Percentiles rank a stretch among this genome's conserved stretches.
phyloP scores from a whole-genome alignment of 169 alveolate species.

The Cyclospora cayetanensis region DNA sequence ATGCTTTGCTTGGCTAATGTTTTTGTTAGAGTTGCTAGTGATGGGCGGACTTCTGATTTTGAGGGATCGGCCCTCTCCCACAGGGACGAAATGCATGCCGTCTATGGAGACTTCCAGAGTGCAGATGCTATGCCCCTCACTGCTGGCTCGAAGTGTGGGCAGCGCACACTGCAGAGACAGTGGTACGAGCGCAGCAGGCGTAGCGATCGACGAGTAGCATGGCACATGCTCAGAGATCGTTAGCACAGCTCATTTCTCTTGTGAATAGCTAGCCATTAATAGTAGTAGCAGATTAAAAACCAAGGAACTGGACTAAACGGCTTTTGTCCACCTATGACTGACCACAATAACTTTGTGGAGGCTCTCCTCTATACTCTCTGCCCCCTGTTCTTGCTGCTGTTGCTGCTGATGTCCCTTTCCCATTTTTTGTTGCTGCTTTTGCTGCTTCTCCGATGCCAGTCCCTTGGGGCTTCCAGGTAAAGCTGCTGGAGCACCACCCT shows the following conservation, averaged over 20 bases:
- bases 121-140: slow-evolving; percentile 15
- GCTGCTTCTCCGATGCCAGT: not conserved
- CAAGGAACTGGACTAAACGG: too few relatives aligned
- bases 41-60: not conserved
- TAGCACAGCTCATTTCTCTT: not conserved
- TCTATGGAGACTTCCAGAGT: not conserved
- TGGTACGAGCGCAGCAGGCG: not conserved
- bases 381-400: slow-evolving; percentile 4
- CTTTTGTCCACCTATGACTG: not conserved
- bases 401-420: slow-evolving; percentile 31
- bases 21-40: slow-evolving; percentile 25
- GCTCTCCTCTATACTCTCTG: not conserved
- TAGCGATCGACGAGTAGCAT: not conserved
- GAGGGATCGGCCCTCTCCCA: not conserved
- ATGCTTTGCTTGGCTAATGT: too few relatives aligned
- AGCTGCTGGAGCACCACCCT: not conserved
- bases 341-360: slow-evolving; percentile 28
- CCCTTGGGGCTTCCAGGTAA: slow-evolving; percentile 5
- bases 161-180: slow-evolving; percentile 32
- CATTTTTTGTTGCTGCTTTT: not conserved
- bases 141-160: not conserved
- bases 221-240: not conserved
- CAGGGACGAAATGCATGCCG: slow-evolving; percentile 29
- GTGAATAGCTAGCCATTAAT: not conserved
- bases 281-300: too few relatives aligned